phyloP scores from a whole-genome alignment of 305 asterid species.

The Fraxinus floribunda region DNA sequence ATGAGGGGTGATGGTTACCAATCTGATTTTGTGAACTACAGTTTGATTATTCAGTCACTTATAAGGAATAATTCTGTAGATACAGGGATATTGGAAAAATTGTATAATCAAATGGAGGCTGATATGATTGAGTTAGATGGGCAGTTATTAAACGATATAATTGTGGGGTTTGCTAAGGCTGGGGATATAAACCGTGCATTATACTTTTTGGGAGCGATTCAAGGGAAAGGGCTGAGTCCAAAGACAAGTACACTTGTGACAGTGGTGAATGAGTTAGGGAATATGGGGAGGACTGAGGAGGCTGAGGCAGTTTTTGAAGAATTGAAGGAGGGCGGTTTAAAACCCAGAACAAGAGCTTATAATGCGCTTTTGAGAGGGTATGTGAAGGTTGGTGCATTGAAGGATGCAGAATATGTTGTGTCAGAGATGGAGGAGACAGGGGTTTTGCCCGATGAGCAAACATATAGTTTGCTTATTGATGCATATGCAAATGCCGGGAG shows the following conservation, averaged over 20 bases:
- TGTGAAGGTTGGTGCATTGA: slow-evolving; percentile 73
- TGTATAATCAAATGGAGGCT: slow-evolving; percentile 63
- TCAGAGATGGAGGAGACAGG: slow-evolving; percentile 81
- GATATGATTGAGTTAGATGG: slow-evolving; percentile 80
- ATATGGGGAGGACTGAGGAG: slow-evolving; percentile 75
- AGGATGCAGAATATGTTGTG: slow-evolving; percentile 76
- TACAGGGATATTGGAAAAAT: slow-evolving; percentile 57
- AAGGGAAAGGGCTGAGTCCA: slow-evolving; percentile 77
- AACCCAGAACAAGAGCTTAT: slow-evolving; percentile 83
- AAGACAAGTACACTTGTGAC: slow-evolving; percentile 63
- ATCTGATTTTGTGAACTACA: slow-evolving; percentile 82
- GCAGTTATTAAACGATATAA: slow-evolving; percentile 72
- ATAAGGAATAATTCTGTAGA: slow-evolving; percentile 58
- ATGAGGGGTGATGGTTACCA: slow-evolving; percentile 87
- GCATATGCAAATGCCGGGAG: slow-evolving; percentile 94
- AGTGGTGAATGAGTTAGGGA: slow-evolving; percentile 66
- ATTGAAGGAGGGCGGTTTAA: slow-evolving; percentile 79
- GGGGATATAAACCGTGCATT: slow-evolving; percentile 71
- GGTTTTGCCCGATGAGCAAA: slow-evolving; percentile 76
- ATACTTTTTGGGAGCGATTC: slow-evolving; percentile 63
- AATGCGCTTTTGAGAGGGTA: slow-evolving; percentile 85
- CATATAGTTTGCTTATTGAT: slow-evolving; percentile 85
- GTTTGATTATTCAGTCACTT: slow-evolving; percentile 77
- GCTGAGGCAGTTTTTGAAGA: slow-evolving; percentile 93
- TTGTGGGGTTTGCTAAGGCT: slow-evolving; percentile 71